These are phyloP conservation scores for Fraxinus sp. DNA, from an alignment of 305 asterid species.

Conservation along the genomic window DNA sequence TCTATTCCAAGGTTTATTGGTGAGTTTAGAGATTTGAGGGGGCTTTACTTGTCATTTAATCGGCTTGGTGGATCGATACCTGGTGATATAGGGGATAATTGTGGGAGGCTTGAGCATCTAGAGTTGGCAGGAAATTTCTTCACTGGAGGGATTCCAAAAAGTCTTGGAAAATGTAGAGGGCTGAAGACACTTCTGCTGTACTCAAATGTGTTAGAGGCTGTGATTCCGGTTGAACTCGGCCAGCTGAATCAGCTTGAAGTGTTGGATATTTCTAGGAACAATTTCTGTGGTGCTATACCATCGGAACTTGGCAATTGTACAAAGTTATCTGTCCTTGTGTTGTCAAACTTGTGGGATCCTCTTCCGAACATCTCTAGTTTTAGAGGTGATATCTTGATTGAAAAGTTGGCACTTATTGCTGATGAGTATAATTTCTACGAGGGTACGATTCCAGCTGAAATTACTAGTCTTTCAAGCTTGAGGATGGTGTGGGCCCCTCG, in stretches of 20 bases:
- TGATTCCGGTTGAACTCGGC: conserved; percentile 66
- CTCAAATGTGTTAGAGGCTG: conserved; percentile 71
- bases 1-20: conserved; percentile 55
- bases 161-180: conserved; percentile 56
- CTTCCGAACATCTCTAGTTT: conserved; percentile 39
- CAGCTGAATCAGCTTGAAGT: conserved; percentile 64
- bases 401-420: conserved; percentile 17
- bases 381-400: conserved; percentile 17
- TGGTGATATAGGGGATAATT: conserved; percentile 48
- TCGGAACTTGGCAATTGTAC: conserved; percentile 62
- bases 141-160: conserved; percentile 48
- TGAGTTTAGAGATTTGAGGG: conserved; percentile 48
- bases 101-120: conserved; percentile 66
- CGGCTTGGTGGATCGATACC: conserved; percentile 62
- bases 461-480: conserved; percentile 58
- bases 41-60: conserved; percentile 76
- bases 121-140: conserved; percentile 68
- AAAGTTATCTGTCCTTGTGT: conserved; percentile 56
- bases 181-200: conserved; percentile 57
- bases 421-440: conserved; percentile 47
- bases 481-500: conserved; percentile 80
- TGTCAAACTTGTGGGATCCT: conserved; percentile 83
- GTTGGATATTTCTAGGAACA: conserved; percentile 79
- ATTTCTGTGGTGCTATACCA: conserved; percentile 63
- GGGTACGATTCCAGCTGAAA: conserved; percentile 39